Conservation (phyloP, 164 flowering plant genomes). For the Umbellularia californica region DNA sequence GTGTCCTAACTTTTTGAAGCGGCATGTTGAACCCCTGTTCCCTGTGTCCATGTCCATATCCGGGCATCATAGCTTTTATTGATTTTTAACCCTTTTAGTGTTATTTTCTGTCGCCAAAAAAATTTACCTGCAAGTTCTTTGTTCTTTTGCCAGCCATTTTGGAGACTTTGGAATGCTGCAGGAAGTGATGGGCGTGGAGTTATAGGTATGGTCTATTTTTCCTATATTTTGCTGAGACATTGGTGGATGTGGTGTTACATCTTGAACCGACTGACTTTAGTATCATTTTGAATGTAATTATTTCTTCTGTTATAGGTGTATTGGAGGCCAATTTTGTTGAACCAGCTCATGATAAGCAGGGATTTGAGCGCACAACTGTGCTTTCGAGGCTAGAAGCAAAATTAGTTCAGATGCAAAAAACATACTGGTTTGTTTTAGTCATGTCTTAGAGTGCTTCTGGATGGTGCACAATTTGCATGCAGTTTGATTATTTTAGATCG, state of each 20-base stretch:
- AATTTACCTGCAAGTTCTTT: not conserved
- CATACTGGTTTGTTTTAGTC: constrained; percentile 59
- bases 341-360: constrained; percentile 99
- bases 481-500: no score
- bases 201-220: constrained; percentile 45
- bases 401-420: constrained; percentile 66
- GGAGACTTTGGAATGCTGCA: constrained; percentile 98
- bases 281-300: constrained; percentile 4
- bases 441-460: not conserved
- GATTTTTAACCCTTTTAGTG: no score
- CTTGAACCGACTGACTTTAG: not conserved
- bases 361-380: constrained; percentile 92
- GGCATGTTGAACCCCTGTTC: no score
- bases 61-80: no score
- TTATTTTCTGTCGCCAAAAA: not conserved
- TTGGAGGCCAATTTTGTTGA: constrained; percentile 97
- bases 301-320: constrained; percentile 47
- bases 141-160: constrained; percentile 69
- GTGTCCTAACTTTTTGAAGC: no score
- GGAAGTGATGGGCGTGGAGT: constrained; percentile 99
- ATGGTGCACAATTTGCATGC: no score
- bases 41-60: no score
- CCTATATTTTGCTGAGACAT: not conserved
- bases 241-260: not conserved
- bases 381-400: constrained; percentile 76